phyloP scores from a whole-genome alignment of 768 basidiomycete species.

The Tulasnella sp. region DNA sequence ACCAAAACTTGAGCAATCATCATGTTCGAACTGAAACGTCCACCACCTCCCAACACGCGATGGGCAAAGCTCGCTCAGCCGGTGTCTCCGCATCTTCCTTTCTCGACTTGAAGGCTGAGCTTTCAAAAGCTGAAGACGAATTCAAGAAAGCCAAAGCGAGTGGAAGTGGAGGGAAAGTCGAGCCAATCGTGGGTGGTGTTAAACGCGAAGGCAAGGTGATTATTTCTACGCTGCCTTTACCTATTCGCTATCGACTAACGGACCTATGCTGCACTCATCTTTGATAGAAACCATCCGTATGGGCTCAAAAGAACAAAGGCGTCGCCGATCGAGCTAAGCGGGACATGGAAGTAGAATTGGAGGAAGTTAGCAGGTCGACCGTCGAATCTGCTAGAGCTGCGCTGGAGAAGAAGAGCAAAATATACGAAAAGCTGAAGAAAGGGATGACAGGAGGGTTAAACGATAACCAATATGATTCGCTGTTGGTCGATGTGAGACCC shows the following conservation, averaged over 20 bases:
- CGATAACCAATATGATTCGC: conserved; percentile 65
- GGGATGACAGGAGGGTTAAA: conserved; percentile 75
- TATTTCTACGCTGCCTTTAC: not conserved
- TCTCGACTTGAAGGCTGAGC: conserved; percentile 70
- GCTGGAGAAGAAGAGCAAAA: conserved; percentile 71
- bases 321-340: conserved; percentile 58
- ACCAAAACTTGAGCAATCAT: not conserved
- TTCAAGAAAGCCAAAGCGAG: conserved; percentile 59
- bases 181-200: conserved; percentile 56
- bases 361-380: conserved; percentile 63
- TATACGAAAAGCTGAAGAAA: conserved; percentile 72
- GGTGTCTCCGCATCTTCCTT: conserved; percentile 72
- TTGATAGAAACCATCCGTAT: conserved; percentile 68
- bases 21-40: not conserved
- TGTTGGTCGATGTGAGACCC: conserved; percentile 71
- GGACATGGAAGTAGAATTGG: conserved; percentile 58
- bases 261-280: not conserved
- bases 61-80: conserved; percentile 60
- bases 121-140: conserved; percentile 55
- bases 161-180: conserved; percentile 44
- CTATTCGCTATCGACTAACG: not conserved
- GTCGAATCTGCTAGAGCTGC: conserved; percentile 67
- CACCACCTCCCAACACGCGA: conserved; percentile 38
- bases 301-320: conserved; percentile 74
- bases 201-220: conserved; percentile 68